Evolutionary conservation across 2,329 filamentous ascomycete genomes (phyloP), one percentile per base, ranked within the genome.

Genomic region (Parascedosporium putredinis): DNA sequence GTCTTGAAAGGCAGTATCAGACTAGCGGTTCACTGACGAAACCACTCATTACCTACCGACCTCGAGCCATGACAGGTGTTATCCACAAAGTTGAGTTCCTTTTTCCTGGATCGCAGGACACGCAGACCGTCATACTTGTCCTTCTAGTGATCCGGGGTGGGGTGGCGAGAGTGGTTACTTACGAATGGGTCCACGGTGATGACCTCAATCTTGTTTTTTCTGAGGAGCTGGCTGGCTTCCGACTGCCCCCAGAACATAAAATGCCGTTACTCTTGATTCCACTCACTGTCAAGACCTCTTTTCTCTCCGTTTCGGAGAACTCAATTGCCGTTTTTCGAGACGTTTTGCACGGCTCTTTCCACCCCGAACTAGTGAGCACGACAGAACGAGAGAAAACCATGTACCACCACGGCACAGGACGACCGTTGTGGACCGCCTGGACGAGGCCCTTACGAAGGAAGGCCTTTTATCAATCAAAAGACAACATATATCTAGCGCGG

Each of bases 21-120:
- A 55, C 59, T 33, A 59, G 61, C 27, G 64, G 68, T n/a, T 20
- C 38, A 42, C 59, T 67, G 54, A 63, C 86, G 51, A 64, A 71
- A 8, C 85, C 84, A 2, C 75, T 95, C 51, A 72, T 72, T 52
- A 64, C 62, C 1, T 62, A 57, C 34, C 60, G 65, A 16, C 59
- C 70, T 16, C 70, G 74, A 8, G 55, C 64, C 8, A 70, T 88
- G 6, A 76, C 81, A 6, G 89, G 87, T 1, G 73, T 83, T n/a
- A 87, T 97, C 50, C 74, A 91, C 57, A 86, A 88, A 57, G 83
- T 96, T 73, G 85, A 89, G 20, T 98, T 97, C 55, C 72, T 98
- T 2, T 80, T 85, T 52, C 86, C 89, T 6, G 73, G 74, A 8
- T 66, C 75, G 1, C 75, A 79, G 49, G 82, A 90, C 53, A 74